Conservation (phyloP, 768 basidiomycete species). For the Mycena polygramma region DNA sequence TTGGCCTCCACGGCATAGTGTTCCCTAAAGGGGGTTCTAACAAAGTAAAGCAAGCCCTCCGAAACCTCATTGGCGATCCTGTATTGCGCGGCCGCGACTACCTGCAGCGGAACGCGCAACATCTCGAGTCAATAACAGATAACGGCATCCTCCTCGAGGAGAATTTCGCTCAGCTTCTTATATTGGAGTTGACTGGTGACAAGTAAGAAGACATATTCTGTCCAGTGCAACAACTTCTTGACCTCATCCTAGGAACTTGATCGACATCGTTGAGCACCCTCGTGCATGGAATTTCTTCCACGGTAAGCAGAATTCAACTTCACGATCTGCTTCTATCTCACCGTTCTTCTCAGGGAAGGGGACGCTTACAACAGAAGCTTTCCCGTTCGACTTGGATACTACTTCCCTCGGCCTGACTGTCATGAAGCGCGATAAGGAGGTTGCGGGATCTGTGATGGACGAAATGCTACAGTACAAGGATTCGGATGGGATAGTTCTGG, state of each 20-base stretch:
- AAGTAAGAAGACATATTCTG: conserved; percentile 45
- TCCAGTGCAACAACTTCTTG: background rate
- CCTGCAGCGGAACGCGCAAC: conserved; percentile 54
- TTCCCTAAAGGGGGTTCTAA: conserved; percentile 53
- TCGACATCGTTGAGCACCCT: conserved; percentile 56
- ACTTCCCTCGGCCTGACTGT: conserved; percentile 68
- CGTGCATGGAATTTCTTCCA: conserved; percentile 70
- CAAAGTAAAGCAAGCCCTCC: conserved; percentile 59
- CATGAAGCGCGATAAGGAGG: conserved; percentile 46
- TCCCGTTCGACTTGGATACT: conserved; percentile 70
- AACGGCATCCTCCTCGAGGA: conserved; percentile 56
- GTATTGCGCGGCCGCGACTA: conserved; percentile 56
- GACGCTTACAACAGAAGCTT: conserved; percentile 60
- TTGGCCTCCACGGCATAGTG: conserved; percentile 68
- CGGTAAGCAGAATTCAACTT: conserved; percentile 43
- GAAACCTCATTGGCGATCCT: conserved; percentile 64
- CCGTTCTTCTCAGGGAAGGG: conserved; percentile 47
- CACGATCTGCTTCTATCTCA: conserved; percentile 1
- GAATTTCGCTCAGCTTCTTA: conserved; percentile 72
- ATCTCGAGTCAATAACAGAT: conserved; percentile 60
- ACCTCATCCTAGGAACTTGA: conserved; percentile 52
- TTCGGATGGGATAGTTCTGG: conserved; percentile 65
- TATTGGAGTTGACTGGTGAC: conserved; percentile 65
- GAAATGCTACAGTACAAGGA: conserved; percentile 68
- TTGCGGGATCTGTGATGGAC: conserved; percentile 62